phyloP scores from a whole-genome alignment of 345 rosid species.

The Theobroma cacao region DNA sequence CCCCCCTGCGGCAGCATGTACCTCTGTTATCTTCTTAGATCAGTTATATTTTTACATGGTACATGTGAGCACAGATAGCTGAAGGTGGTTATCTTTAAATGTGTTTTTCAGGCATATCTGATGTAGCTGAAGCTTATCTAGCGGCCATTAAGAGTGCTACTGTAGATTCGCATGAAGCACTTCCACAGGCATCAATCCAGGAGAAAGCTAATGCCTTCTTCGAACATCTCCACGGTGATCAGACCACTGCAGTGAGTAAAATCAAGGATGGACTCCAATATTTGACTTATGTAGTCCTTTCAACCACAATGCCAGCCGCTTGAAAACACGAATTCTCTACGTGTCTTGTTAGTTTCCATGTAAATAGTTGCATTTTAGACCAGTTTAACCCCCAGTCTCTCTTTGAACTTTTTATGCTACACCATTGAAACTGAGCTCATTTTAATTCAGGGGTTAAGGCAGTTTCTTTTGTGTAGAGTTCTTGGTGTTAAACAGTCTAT shows the following conservation, averaged over 20 bases:
- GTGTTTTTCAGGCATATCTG: slow-evolving; percentile 66
- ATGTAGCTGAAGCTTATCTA: slow-evolving; percentile 76
- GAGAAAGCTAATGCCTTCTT: slow-evolving; percentile 67
- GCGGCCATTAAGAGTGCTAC: slow-evolving; percentile 59
- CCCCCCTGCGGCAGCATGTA: not conserved
- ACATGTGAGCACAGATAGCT: not conserved
- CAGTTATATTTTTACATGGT: not conserved
- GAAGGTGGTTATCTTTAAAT: not conserved
- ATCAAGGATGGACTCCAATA: slow-evolving; percentile 80
- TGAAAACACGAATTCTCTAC: slow-evolving; percentile 22
- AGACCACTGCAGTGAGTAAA: slow-evolving; percentile 55
- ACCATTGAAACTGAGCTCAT: slow-evolving; percentile 1
- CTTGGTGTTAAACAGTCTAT: not conserved
- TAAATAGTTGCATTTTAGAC: slow-evolving; percentile 25
- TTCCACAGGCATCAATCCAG: slow-evolving; percentile 45
- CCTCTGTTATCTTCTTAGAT: not conserved
- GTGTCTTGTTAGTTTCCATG: not conserved
- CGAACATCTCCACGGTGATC: slow-evolving; percentile 54
- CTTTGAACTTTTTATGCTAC: not conserved
- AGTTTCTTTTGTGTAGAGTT: not conserved
- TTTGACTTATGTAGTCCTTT: slow-evolving; percentile 62
- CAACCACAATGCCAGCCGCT: slow-evolving; percentile 70
- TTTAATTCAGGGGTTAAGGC: not conserved
- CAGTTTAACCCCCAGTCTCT: not conserved
- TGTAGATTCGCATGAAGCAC: slow-evolving; percentile 47